Base-by-base conservation (phyloP, 2,329 filamentous ascomycete genomes). In the Stemphylium vesicarium region DNA sequence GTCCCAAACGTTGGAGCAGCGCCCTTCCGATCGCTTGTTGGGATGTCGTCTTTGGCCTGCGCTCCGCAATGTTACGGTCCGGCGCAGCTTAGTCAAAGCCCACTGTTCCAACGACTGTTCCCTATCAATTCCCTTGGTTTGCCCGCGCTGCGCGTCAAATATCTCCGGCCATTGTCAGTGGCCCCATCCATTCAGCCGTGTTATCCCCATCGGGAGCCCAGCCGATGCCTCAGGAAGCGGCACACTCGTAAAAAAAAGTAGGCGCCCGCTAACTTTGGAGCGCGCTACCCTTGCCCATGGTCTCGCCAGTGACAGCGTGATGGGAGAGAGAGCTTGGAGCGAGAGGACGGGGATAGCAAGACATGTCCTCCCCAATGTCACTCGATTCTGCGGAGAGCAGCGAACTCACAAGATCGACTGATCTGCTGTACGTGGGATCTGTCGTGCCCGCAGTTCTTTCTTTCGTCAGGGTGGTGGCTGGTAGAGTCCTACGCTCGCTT, bases 161-260 rank as follows among this genome's bases (percentile, higher is more conserved):
- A 66, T 69, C 67, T 74, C 72, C 72, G 72, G 52, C 40, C 29
- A 38, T 61, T 32, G 41, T 70, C 63, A 74, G 50, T 74, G 72
- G 72, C 59, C 53, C 57, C 44, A n/a, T 29, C 12, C 43, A 66
- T 71, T 72, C 66, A 70, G 69, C 70, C 71, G 70, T 71, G 65
- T 65, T 64, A 65, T 73, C 64, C 68, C 69, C 69, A 74, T 75
- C 72, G 69, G 69, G 66, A 63, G 54, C 60, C 60, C 65, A 66
- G 68, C 68, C 71, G 69, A 62, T 62, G 63, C 63, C 62, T 65
- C 59, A 66, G 68, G 59, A 62, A 64, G 65, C 59, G 62, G 62
- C 58, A 53, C 53, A 52, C 38, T 51, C 41, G 57, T 59, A 51
- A 60, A 59, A 61, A 66, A 69, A 64, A 65, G 65, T 72, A 74